Conservation (phyloP, 257 asterid species). For the Nicotiana knightiana region DNA sequence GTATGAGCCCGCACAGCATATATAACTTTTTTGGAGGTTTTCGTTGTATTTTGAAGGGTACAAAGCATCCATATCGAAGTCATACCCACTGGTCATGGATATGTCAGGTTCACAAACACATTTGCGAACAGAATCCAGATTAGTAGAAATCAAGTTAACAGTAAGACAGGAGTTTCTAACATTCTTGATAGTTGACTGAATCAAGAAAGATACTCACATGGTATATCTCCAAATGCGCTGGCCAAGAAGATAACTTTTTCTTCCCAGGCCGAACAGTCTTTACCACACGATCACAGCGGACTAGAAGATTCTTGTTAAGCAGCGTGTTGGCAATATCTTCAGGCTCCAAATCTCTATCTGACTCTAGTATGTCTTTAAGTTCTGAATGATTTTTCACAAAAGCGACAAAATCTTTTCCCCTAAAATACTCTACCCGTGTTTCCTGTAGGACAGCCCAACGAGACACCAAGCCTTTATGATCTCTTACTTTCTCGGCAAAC, state of each 20-base stretch:
- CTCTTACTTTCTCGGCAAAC: slow-evolving; percentile 93
- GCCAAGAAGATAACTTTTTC: slow-evolving; percentile 94
- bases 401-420: slow-evolving; percentile 85
- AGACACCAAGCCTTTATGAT: slow-evolving; percentile 89
- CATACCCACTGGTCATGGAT: neutral
- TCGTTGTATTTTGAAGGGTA: neutral
- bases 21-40: neutral
- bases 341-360: slow-evolving; percentile 59
- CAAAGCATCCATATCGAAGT: neutral
- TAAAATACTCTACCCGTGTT: slow-evolving; percentile 91
- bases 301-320: slow-evolving; percentile 75
- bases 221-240: slow-evolving; percentile 89
- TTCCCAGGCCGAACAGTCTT: slow-evolving; percentile 96
- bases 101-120: neutral
- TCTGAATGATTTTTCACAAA: slow-evolving; percentile 79
- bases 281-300: slow-evolving; percentile 96
- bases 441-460: slow-evolving; percentile 99
- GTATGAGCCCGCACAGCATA: neutral
- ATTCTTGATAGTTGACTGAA: neutral
- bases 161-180: neutral
- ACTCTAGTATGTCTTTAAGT: slow-evolving; percentile 66
- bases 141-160: neutral
- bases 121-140: neutral
- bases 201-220: slow-evolving; percentile 46
- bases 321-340: slow-evolving; percentile 76